These are phyloP conservation scores for Sporothrix variecibatus DNA, from an alignment of 2,329 filamentous ascomycete species.

Conservation along the genomic window DNA sequence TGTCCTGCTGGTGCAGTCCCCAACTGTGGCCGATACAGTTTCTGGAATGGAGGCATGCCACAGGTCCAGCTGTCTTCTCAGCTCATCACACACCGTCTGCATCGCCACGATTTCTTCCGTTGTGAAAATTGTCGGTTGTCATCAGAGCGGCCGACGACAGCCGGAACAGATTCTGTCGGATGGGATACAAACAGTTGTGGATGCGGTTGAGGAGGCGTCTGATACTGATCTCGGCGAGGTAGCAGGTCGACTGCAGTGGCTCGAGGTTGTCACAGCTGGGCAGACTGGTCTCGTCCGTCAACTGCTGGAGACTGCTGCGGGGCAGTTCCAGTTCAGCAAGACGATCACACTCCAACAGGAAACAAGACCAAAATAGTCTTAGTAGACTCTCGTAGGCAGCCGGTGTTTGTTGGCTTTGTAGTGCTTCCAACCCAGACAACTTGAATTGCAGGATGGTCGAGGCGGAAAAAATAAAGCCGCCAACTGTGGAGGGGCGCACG, in stretches of 20 bases:
- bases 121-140: conserved; percentile 35
- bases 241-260: conserved; percentile 34
- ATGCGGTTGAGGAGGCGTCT: conserved; percentile 40
- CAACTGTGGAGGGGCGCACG: conserved; percentile 40
- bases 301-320: conserved; percentile 38
- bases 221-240: conserved; percentile 40
- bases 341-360: conserved; percentile 39
- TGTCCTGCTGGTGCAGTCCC: conserved; percentile 29
- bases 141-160: conserved; percentile 35
- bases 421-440: conserved; percentile 31
- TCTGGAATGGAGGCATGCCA: conserved; percentile 41
- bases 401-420: neutral
- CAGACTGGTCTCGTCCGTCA: conserved; percentile 38
- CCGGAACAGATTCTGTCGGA: conserved; percentile 34
- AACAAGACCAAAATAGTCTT: conserved; percentile 39
- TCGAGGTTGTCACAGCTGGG: conserved; percentile 35
- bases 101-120: conserved; percentile 36
- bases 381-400: conserved; percentile 31
- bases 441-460: conserved; percentile 38
- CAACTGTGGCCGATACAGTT: conserved; percentile 34
- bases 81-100: conserved; percentile 36
- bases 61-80: conserved; percentile 37
- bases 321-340: conserved; percentile 40
- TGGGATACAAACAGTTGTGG: conserved; percentile 39
- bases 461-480: conserved; percentile 39